Conservation (phyloP, 2,329 filamentous ascomycete genomes). For the Monilinia fructicola region DNA sequence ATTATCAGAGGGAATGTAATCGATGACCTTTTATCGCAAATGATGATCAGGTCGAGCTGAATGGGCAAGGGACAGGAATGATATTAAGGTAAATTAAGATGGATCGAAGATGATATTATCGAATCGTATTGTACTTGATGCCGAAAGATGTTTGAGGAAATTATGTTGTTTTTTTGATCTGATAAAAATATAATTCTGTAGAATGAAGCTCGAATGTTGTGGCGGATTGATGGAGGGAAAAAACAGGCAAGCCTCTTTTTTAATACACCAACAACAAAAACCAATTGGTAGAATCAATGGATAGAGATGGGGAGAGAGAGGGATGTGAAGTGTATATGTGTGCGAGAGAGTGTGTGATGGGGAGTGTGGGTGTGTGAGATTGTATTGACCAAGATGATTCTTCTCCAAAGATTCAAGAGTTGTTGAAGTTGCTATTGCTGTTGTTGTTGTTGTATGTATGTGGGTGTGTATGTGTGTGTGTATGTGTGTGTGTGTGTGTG, state of each 20-base stretch:
- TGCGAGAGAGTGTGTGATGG: too few species aligned
- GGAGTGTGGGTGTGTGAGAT: too few species aligned
- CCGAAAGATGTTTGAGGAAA: not conserved
- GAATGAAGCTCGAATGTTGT: constrained; percentile 16
- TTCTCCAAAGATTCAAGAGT: not conserved
- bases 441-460: too few species aligned
- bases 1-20: constrained; percentile 6
- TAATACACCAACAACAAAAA: constrained; percentile 12
- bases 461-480: too few species aligned
- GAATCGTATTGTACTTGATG: constrained; percentile 12
- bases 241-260: constrained; percentile 16
- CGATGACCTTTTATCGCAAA: not conserved
- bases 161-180: constrained; percentile 17
- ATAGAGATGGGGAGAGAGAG: not conserved
- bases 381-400: constrained; percentile 3
- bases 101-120: constrained; percentile 13
- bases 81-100: constrained; percentile 25
- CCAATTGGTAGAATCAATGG: constrained; percentile 4
- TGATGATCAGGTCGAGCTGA: constrained; percentile 10
- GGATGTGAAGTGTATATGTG: too few species aligned
- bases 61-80: not conserved
- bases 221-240: not conserved
- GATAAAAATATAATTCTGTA: constrained; percentile 11
- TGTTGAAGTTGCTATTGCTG: too few species aligned
- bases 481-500: not conserved